These are phyloP conservation scores for Panicum hallii DNA, from an alignment of 202 grass and related monocot genomes.

Conservation along the genomic window DNA sequence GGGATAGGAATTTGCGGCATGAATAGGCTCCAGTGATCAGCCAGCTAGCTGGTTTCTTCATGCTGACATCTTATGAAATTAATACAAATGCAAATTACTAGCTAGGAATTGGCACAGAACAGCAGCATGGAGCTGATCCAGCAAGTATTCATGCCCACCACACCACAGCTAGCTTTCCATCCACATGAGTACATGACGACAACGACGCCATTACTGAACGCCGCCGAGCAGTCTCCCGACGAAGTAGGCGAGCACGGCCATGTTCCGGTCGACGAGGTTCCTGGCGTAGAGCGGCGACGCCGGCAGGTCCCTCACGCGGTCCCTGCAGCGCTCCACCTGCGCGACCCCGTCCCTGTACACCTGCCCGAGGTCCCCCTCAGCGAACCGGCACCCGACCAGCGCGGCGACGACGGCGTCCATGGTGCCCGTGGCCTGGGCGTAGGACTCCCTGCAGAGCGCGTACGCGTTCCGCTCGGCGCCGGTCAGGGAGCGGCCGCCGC, in stretches of 20 bases:
- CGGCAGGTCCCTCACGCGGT: neutral
- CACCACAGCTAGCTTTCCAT: neutral
- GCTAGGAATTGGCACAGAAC: neutral
- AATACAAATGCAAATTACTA: neutral
- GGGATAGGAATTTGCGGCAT: no score
- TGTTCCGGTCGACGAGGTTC: constrained; percentile 22
- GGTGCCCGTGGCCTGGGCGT: neutral
- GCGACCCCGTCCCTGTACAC: neutral
- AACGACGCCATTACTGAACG: neutral
- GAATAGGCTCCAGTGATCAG: no score
- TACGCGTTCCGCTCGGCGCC: neutral
- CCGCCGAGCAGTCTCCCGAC: neutral
- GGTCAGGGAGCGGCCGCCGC: neutral
- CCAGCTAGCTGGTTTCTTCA: neutral
- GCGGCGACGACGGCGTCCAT: neutral
- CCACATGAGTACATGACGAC: neutral
- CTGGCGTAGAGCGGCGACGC: neutral
- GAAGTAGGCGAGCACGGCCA: constrained; percentile 25
- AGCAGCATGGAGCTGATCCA: no score
- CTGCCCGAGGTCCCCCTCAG: neutral
- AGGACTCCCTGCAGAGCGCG: neutral
- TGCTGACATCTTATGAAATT: neutral
- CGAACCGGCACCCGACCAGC: constrained; percentile 1
- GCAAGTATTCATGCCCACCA: no score
- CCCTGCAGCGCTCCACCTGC: neutral